Percentiles rank a stretch among this genome's conserved stretches.
Conservation (phyloP, 2,329 filamentous ascomycete species). For the Aotearoamyces nothofagi region DNA sequence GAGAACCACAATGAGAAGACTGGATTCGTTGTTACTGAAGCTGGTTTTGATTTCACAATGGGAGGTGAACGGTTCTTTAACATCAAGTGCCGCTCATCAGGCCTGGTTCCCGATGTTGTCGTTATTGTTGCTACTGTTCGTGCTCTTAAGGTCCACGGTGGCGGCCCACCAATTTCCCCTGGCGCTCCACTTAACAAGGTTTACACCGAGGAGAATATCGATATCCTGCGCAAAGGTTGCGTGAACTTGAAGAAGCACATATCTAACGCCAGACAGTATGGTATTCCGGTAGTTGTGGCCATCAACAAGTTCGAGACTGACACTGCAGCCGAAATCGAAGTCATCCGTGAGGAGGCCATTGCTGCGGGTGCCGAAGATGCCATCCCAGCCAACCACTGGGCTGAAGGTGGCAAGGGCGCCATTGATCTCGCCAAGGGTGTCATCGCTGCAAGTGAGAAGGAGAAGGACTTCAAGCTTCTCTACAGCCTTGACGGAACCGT, state of each 20-base stretch:
- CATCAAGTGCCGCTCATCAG: conserved; percentile 95
- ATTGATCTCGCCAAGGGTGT: conserved; percentile 79
- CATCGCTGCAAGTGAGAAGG: conserved; percentile 66
- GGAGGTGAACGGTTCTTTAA: conserved; percentile 99
- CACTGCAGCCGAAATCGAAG: conserved; percentile 78
- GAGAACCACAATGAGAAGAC: conserved; percentile 72
- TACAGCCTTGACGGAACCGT: conserved; percentile 69
- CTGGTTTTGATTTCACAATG: conserved; percentile 99
- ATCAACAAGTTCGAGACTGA: conserved; percentile 96
- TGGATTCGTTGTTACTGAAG: conserved; percentile 91
- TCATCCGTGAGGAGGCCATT: conserved; percentile 81
- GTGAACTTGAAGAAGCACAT: conserved; percentile 96
- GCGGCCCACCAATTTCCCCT: conserved; percentile 82
- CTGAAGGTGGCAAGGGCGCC: conserved; percentile 82
- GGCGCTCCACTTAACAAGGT: conserved; percentile 74
- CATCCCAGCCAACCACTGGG: conserved; percentile 91
- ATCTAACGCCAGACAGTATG: conserved; percentile 73
- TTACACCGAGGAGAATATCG: conserved; percentile 87
- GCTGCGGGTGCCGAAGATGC: conserved; percentile 89
- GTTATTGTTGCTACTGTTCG: conserved; percentile 92
- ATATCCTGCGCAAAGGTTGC: conserved; percentile 78
- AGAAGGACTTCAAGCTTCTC: conserved; percentile 76
- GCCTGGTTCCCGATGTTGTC: conserved; percentile 81
- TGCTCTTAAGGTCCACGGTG: conserved; percentile 92
- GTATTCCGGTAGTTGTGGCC: conserved; percentile 86